Evolutionary conservation across 345 rosid genomes (phyloP).

Genomic region (Noccaea bulbosa): DNA sequence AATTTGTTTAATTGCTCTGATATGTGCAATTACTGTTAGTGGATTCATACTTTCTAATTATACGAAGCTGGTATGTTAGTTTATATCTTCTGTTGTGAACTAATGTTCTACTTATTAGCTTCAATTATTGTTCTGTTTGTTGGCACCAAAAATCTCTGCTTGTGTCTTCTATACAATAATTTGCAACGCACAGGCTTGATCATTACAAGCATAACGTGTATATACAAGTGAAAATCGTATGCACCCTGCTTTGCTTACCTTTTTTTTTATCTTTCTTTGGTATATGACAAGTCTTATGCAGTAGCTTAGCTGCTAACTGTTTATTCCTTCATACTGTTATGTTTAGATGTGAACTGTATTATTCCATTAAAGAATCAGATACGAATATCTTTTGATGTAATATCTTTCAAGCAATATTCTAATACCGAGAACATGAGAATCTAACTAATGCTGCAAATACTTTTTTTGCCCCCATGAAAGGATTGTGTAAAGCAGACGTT

Average conservation of each 20-base stretch:
- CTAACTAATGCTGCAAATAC: constrained; percentile 25
- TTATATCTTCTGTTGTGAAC: constrained; percentile 2
- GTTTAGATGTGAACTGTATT: constrained; percentile 16
- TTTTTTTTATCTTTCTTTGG: constrained; percentile 6
- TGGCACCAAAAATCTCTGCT: constrained; percentile 4
- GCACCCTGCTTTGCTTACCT: constrained; percentile 7
- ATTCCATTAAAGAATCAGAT: not conserved
- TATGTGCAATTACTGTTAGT: not conserved
- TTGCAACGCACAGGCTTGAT: constrained; percentile 10
- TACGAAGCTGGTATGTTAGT: not conserved
- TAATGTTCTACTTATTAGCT: not conserved
- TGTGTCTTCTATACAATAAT: not conserved
- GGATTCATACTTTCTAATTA: not conserved
- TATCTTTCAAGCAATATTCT: constrained; percentile 16
- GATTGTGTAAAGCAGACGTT: constrained; percentile 81
- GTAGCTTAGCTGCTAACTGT: constrained; percentile 10
- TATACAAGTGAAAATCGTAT: constrained; percentile 16
- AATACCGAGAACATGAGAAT: constrained; percentile 7
- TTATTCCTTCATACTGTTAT: constrained; percentile 7
- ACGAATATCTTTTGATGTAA: not conserved
- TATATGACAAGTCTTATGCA: constrained; percentile 18
- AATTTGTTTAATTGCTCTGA: not conserved
- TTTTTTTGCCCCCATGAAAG: constrained; percentile 43
- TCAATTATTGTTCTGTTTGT: constrained; percentile 15
- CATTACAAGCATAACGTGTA: not conserved